A percentile compares a stretch with the other conserved stretches of the same genome.
Evolutionary conservation across 2,329 filamentous ascomycete species (phyloP).

Genomic region (Talaromyces sp.): DNA sequence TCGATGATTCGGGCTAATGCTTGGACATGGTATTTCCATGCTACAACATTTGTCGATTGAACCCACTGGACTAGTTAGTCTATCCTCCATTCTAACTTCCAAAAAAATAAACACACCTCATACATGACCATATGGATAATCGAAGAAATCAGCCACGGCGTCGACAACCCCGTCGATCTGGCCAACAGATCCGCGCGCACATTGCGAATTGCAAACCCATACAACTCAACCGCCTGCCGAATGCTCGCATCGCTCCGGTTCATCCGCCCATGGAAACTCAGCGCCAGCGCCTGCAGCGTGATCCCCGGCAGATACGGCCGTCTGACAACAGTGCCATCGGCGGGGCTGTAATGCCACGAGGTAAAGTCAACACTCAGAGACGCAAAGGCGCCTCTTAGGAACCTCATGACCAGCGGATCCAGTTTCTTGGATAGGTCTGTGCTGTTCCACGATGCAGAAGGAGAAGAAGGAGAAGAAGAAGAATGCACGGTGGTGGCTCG

Average conservation of each 20-base stretch:
- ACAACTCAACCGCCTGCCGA: background rate
- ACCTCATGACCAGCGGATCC: background rate
- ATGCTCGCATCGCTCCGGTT: background rate
- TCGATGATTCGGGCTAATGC: background rate
- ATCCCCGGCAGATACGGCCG: background rate
- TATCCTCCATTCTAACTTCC: too few relatives aligned
- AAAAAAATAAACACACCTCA: background rate
- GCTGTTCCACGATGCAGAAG: background rate
- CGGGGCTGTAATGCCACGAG: background rate
- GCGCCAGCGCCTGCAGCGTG: background rate
- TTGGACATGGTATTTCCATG: background rate
- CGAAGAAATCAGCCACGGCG: background rate
- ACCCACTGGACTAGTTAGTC: background rate
- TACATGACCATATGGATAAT: background rate
- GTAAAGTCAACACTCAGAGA: background rate
- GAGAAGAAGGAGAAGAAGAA: too few relatives aligned
- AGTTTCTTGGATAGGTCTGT: background rate
- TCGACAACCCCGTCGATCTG: background rate
- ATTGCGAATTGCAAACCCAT: background rate
- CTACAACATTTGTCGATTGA: background rate
- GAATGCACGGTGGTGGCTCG: background rate
- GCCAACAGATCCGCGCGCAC: background rate
- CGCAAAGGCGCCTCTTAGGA: background rate
- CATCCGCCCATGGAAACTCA: background rate
- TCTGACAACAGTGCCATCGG: background rate